Conservation (phyloP, 2,329 filamentous ascomycete genomes). For the Paradendryphiella salina region DNA sequence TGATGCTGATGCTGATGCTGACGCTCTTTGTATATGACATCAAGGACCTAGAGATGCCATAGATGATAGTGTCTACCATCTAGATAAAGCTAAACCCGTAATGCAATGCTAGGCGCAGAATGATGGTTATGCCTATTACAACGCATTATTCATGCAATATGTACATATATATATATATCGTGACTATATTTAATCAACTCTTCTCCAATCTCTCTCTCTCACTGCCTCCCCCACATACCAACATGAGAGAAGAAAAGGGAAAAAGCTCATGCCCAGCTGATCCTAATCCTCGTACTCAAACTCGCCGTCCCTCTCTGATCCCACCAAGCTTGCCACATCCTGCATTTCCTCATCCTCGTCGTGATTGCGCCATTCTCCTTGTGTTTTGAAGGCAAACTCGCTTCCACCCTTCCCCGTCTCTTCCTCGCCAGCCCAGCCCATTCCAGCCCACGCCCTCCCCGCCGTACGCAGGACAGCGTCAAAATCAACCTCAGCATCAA, state of each 20-base stretch:
- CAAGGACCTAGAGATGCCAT: no score
- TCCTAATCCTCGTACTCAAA: slow-evolving; percentile 9
- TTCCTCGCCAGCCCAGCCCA: slow-evolving; percentile 25
- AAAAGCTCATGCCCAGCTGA: no score
- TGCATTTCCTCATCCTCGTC: neutral
- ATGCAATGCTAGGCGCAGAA: no score
- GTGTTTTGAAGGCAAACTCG: no score
- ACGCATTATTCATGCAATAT: neutral
- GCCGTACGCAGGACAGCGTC: slow-evolving; percentile 66
- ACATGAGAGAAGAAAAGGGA: no score
- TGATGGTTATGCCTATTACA: neutral
- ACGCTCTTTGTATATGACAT: no score
- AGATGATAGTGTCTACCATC: no score
- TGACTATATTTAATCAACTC: neutral
- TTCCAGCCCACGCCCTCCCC: slow-evolving; percentile 47
- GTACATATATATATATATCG: neutral
- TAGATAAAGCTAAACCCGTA: no score
- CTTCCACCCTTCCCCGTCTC: no score
- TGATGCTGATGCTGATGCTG: no score
- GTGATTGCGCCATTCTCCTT: no score
- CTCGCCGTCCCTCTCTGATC: slow-evolving; percentile 8
- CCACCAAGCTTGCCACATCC: slow-evolving; percentile 5
- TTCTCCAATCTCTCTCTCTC: neutral
- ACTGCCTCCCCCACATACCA: no score
- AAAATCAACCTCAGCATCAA: slow-evolving; percentile 64